These are phyloP conservation scores for Tricharina praecox DNA, from an alignment of 495 filamentous ascomycete genomes.

Conservation along the genomic window DNA sequence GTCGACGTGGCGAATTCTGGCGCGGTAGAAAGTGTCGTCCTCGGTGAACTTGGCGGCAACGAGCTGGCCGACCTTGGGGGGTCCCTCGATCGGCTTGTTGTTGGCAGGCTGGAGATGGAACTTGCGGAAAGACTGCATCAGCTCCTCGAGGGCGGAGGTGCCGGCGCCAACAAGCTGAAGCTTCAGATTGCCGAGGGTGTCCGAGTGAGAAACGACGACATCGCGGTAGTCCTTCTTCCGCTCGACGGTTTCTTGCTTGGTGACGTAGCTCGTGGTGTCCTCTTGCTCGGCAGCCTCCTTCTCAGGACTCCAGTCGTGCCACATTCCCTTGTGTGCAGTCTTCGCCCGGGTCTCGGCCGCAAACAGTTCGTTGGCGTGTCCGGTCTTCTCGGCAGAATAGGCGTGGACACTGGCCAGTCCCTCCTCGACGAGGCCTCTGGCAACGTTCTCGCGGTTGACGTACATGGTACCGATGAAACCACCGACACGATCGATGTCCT, in stretches of 20 bases:
- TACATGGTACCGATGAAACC: slow-evolving; percentile 94
- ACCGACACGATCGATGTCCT: slow-evolving; percentile 87
- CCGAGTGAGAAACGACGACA: slow-evolving; percentile 76
- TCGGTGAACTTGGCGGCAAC: slow-evolving; percentile 77
- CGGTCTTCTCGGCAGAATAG: slow-evolving; percentile 91
- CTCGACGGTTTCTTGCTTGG: slow-evolving; percentile 30
- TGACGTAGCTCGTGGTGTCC: slow-evolving; percentile 27
- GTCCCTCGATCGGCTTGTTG: slow-evolving; percentile 47
- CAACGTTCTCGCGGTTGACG: slow-evolving; percentile 89
- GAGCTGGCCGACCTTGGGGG: slow-evolving; percentile 79
- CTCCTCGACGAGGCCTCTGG: slow-evolving; percentile 84
- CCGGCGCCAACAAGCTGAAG: slow-evolving; percentile 64
- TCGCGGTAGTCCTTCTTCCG: slow-evolving; percentile 75
- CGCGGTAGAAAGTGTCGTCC: slow-evolving; percentile 89
- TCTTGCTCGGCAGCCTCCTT: slow-evolving; percentile 38
- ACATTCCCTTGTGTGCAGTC: slow-evolving; percentile 67
- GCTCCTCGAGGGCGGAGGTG: slow-evolving; percentile 44
- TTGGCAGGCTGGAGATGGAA: slow-evolving; percentile 69
- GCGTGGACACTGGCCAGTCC: slow-evolving; percentile 78
- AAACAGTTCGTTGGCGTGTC: slow-evolving; percentile 69
- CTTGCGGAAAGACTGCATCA: slow-evolving; percentile 75
- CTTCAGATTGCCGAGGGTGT: slow-evolving; percentile 58
- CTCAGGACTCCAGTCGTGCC: slow-evolving; percentile 80
- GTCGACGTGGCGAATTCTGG: slow-evolving; percentile 77
- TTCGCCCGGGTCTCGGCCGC: slow-evolving; percentile 81